Evolutionary conservation across 2,329 filamentous ascomycete genomes (phyloP), one percentile per base, ranked within the genome.

Genomic region (Aspergillus brunneoviolaceus): DNA sequence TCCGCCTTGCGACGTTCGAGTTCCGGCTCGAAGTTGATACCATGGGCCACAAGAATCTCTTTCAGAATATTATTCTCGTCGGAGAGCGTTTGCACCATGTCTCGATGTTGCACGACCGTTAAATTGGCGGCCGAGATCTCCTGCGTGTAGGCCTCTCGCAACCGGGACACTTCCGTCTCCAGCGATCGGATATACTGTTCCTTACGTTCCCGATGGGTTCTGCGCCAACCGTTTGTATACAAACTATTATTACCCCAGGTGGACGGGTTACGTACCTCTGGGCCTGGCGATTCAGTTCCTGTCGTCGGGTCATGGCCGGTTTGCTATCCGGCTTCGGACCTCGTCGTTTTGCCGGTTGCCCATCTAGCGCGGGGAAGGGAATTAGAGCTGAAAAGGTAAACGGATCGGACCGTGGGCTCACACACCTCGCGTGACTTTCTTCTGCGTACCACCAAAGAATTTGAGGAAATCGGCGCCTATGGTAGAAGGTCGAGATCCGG

Each of bases 311-410:
- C 70, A 96, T 80, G 49, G 95, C 94, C 19, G 95, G 95, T 74
- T 96, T 97, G 80, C 90, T 96, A 75, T 98, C 95, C 21, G 95
- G 95, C 75, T 98, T 98, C 0, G 95, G 95, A 1, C 95, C 95
- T 76, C 95, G 87, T 66, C 91, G 87, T 79, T 98, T 99, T 2
- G 91, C 87, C 9, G 89, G 84, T 71, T 95, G 89, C 50, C 92
- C 93, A 81, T 96, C 93, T 89, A 70, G 60, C 60, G 47, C 23
- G 33, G 47, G 48, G 27, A 33, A 21, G 14, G 23, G 10, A 33
- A 52, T 19, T 42, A 47, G 16, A 49, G 27, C 12, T 25, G 35
- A 19, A 21, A 19, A 39, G 48, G 29, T 10, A n/a, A 6, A 25
- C 11, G 14, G 39, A 23, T 27, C 29, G 25, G 19, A 33, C 35